Base-by-base conservation (phyloP, 345 rosid genomes). In the Murraya koenigii region DNA sequence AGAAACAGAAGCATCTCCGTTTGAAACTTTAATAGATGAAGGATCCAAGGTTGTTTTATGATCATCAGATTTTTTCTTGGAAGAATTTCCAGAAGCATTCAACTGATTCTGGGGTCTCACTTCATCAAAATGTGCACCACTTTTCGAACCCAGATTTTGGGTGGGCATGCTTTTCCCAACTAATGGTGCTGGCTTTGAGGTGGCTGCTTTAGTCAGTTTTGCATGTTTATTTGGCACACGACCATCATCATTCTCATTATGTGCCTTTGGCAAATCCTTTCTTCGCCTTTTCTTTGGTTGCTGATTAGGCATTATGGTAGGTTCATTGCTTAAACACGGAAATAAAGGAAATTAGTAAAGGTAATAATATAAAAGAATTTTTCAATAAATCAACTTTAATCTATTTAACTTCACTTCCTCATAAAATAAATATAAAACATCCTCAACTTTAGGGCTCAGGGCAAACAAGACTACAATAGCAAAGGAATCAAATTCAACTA, bases 211-310 rank as follows among this genome's bases (percentile, higher is more conserved):
- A 67, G 80, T 82, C 74, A 84, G 69, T 78, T 90, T 95, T 69
- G 66, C 88, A 73, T 87, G 88, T 85, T 92, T 93, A 78, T 81
- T 87, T 75, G 88, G 71, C 65, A 71, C 67, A 62, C 59, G 81
- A 77, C 79, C 86, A 71, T 87, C 91, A 71, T 74, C 92, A 88
- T 25, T 84, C 79, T 87, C 93, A 32, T 84, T 77, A 62, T 49
- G 79, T 77, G 87, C 80, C 82, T 89, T 92, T 66, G 75, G 69
- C 60, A 84, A 70, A 79, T 93, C 97, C 84, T 87, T 95, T 83
- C 94, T 89, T 84, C 87, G 82, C 89, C 97, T 88, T 89, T 93
- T 95, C 87, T 90, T 95, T 3, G 87, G 88, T 81, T 90, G 90
- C 82, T 87, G 90, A 71, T 84, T 85, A 58, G 93, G 83, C 77